Evolutionary conservation across 2,329 filamentous ascomycete species (phyloP).

Genomic region (Claviceps spartinae): DNA sequence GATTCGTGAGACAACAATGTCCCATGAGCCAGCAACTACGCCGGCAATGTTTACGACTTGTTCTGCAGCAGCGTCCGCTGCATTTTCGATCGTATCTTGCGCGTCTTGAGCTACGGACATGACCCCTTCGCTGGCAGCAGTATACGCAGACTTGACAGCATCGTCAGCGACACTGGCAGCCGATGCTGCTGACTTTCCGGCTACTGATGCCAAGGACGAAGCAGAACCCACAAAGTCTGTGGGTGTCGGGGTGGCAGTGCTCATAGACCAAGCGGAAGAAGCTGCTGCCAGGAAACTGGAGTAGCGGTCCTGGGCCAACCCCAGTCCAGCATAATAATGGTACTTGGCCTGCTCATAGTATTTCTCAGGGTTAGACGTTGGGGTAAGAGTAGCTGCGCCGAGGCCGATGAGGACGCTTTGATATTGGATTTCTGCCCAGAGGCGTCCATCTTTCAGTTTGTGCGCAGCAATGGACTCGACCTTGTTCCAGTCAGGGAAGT

Average conservation of each 20-base stretch:
- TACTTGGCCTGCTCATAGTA: conserved; percentile 47
- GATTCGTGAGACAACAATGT: conserved; percentile 41
- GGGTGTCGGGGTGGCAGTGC: conserved; percentile 43
- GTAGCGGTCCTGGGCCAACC: conserved; percentile 66
- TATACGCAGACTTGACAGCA: conserved; percentile 37
- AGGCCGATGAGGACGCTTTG: conserved; percentile 53
- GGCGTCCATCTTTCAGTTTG: conserved; percentile 55
- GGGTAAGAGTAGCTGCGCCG: conserved; percentile 40
- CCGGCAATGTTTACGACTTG: conserved; percentile 23
- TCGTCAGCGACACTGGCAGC: conserved; percentile 34
- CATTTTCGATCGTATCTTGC: conserved; percentile 24
- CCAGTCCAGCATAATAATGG: conserved; percentile 66
- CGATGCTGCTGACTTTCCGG: conserved; percentile 30
- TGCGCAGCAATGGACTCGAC: conserved; percentile 55
- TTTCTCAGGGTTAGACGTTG: conserved; percentile 38
- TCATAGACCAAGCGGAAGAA: conserved; percentile 50
- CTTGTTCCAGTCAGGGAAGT: conserved; percentile 32
- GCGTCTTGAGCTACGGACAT: conserved; percentile 25
- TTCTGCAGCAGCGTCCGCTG: conserved; percentile 32
- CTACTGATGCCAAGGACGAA: conserved; percentile 36
- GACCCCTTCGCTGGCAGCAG: conserved; percentile 28
- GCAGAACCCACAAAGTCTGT: conserved; percentile 35
- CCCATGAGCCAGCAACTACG: conserved; percentile 26
- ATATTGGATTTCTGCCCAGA: conserved; percentile 58
- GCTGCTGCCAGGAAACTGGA: conserved; percentile 60